phyloP scores from a whole-genome alignment of 768 basidiomycete species.

The Tylopilus subfusipes region DNA sequence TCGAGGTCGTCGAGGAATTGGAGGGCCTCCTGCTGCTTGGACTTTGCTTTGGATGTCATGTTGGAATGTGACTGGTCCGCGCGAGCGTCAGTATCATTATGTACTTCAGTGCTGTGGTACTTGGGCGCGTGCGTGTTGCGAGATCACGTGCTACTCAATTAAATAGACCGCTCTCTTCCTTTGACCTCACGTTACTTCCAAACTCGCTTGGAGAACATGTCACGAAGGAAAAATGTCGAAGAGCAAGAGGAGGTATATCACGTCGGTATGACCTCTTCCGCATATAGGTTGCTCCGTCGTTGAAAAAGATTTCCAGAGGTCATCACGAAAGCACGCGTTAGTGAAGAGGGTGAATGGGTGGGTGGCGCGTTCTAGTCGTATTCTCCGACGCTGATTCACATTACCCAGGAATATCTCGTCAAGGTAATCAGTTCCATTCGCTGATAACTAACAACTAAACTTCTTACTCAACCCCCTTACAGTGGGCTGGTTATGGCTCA shows the following conservation, averaged over 20 bases:
- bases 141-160: conserved; percentile 16
- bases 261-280: conserved; percentile 38
- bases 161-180: background rate
- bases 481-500: conserved; percentile 68
- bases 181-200: background rate
- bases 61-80: background rate
- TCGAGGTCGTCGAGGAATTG: conserved; percentile 95
- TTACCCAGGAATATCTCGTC: conserved; percentile 57
- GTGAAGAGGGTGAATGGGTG: conserved; percentile 50
- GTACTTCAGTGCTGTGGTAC: too few species aligned
- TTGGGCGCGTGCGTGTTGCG: conserved; percentile 1
- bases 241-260: conserved; percentile 39
- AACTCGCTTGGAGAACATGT: conserved; percentile 13
- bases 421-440: conserved; percentile 44
- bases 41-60: conserved; percentile 54
- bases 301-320: conserved; percentile 43
- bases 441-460: background rate
- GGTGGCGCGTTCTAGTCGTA: conserved; percentile 15
- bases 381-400: background rate
- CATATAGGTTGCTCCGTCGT: background rate
- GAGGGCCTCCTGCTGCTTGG: conserved; percentile 84
- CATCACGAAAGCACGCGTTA: conserved; percentile 55
- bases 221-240: conserved; percentile 22
- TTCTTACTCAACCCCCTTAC: conserved; percentile 4
- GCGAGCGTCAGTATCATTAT: background rate